Percentiles rank a stretch among this genome's conserved stretches.
Evolutionary conservation across 805 yeast genomes (phyloP).

Genomic region (Lachancea fermentati): DNA sequence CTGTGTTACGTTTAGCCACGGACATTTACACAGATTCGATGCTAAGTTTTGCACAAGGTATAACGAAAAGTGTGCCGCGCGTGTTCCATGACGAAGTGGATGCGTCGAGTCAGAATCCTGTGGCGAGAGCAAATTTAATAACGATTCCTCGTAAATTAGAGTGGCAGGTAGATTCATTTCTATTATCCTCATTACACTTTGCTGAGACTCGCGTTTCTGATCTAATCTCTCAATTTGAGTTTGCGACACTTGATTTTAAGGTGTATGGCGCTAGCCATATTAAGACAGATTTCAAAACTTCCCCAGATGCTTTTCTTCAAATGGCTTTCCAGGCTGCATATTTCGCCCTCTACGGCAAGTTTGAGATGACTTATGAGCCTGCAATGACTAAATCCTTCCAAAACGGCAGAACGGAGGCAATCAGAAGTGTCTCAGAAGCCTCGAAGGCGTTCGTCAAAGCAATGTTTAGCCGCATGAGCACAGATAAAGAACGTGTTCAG

Average conservation of each 20-base stretch:
- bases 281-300: conserved; percentile 69
- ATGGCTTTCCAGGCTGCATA: conserved; percentile 92
- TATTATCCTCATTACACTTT: conserved; percentile 74
- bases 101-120: background rate
- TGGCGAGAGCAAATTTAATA: conserved; percentile 38
- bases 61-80: conserved; percentile 51
- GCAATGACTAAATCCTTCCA: conserved; percentile 87
- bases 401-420: conserved; percentile 92
- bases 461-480: conserved; percentile 64
- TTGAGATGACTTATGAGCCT: conserved; percentile 92
- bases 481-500: conserved; percentile 50
- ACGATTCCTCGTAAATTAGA: conserved; percentile 83
- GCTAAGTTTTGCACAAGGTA: conserved; percentile 75
- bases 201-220: conserved; percentile 88
- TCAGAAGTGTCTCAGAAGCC: conserved; percentile 76
- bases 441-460: conserved; percentile 79
- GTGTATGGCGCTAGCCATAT: conserved; percentile 69
- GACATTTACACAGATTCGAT: conserved; percentile 91
- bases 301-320: conserved; percentile 93
- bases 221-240: conserved; percentile 83
- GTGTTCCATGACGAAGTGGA: conserved; percentile 19
- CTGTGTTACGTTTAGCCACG: conserved; percentile 79
- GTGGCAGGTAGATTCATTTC: conserved; percentile 76
- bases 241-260: conserved; percentile 67
- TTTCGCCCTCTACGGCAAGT: conserved; percentile 86